These are phyloP conservation scores for Dissoconium aciculare DNA, from an alignment of 2,329 filamentous ascomycete species.

Conservation along the genomic window DNA sequence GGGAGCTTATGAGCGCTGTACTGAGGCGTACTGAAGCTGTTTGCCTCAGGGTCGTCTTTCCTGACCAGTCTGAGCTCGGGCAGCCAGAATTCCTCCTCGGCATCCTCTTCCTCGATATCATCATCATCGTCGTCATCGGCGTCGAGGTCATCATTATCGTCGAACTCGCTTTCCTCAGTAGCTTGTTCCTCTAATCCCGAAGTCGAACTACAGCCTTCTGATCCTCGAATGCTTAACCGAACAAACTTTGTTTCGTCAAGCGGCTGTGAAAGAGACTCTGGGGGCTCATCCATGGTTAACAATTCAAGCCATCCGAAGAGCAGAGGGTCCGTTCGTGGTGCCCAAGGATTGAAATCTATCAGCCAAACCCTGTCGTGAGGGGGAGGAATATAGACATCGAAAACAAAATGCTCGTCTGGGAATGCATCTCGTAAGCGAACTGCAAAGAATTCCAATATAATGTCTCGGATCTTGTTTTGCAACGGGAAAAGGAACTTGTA, in stretches of 20 bases:
- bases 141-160: constrained; percentile 3
- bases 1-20: constrained; percentile 95
- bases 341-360: constrained; percentile 94
- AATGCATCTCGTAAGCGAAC: constrained; percentile 60
- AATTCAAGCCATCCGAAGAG: constrained; percentile 86
- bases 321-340: constrained; percentile 70
- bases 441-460: constrained; percentile 64
- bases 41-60: constrained; percentile 75
- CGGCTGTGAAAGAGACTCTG: constrained; percentile 19
- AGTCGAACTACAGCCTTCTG: constrained; percentile 5
- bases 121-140: constrained; percentile 6
- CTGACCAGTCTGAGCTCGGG: constrained; percentile 73
- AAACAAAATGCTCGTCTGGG: constrained; percentile 68
- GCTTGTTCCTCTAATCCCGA: not conserved
- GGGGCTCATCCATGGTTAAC: constrained; percentile 51
- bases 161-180: not conserved
- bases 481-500: constrained; percentile 68
- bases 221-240: constrained; percentile 11
- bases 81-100: constrained; percentile 41
- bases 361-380: constrained; percentile 64
- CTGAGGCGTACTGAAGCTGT: constrained; percentile 68
- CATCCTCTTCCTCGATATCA: constrained; percentile 34
- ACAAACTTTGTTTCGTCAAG: constrained; percentile 13
- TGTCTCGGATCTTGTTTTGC: constrained; percentile 48
- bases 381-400: constrained; percentile 81